Evolutionary conservation across 148 eudicot species (phyloP).

Genomic region (Dysphania ambrosioides): DNA sequence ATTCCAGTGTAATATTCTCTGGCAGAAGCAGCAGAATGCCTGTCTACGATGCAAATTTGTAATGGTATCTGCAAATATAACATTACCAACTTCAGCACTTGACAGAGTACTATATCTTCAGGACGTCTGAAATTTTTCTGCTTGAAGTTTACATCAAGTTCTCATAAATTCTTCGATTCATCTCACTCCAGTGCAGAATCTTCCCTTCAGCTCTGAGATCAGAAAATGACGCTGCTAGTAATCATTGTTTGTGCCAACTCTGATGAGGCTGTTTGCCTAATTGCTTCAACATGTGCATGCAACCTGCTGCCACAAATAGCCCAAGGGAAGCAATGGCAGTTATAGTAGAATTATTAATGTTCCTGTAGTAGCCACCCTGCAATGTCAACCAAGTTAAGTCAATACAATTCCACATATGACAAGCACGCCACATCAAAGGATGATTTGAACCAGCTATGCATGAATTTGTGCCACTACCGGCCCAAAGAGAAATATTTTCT

Average conservation of each 20-base stretch:
- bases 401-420: not conserved
- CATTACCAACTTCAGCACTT: not conserved
- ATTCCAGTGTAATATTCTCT: not conserved
- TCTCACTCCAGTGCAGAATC: not conserved
- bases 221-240: not conserved
- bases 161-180: not conserved
- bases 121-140: not conserved
- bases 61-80: not conserved
- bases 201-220: not conserved
- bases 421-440: not conserved
- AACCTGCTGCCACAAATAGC: constrained; percentile 70
- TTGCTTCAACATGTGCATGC: constrained; percentile 64
- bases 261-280: constrained; percentile 74
- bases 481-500: not conserved
- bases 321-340: constrained; percentile 62
- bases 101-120: too few relatives aligned
- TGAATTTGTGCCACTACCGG: not conserved
- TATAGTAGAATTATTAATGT: constrained; percentile 64
- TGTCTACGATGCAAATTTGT: not conserved
- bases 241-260: constrained; percentile 55
- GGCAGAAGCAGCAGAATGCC: not conserved
- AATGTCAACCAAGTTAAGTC: constrained; percentile 12
- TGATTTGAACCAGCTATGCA: not conserved
- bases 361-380: constrained; percentile 71
- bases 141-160: not conserved